Evolutionary conservation across 2,329 filamentous ascomycete genomes (phyloP).

Genomic region (Raffaelea deltoideospora): DNA sequence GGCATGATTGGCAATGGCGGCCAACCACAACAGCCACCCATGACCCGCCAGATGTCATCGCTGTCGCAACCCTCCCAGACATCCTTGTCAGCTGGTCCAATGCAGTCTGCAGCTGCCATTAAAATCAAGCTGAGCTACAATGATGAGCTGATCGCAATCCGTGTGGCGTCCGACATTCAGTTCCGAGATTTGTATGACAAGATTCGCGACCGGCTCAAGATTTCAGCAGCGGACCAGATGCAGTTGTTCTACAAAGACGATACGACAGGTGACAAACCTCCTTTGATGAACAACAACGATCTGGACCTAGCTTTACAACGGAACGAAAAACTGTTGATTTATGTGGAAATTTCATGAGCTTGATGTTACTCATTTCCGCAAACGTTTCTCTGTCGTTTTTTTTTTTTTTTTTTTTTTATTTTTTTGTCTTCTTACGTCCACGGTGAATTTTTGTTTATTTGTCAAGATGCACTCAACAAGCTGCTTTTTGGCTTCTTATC

Average conservation of each 20-base stretch:
- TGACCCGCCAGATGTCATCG: constrained; percentile 29
- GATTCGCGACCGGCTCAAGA: constrained; percentile 68
- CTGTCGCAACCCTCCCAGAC: constrained; percentile 39
- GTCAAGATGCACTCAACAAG: too few relatives aligned
- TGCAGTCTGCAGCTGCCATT: constrained; percentile 40
- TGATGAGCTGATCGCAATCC: constrained; percentile 80
- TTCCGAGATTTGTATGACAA: constrained; percentile 70
- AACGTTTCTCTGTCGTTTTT: not conserved
- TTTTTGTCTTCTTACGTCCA: too few relatives aligned
- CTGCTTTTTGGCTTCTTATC: too few relatives aligned
- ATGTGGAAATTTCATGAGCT: constrained; percentile 39
- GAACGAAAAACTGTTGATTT: constrained; percentile 77
- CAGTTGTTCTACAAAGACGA: constrained; percentile 81
- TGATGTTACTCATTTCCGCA: not conserved
- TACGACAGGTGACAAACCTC: constrained; percentile 55
- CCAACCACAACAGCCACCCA: constrained; percentile 23
- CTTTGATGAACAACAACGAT: constrained; percentile 65
- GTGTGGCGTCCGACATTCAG: constrained; percentile 67
- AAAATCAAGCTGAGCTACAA: constrained; percentile 95
- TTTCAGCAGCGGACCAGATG: constrained; percentile 52
- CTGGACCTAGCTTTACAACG: constrained; percentile 64
- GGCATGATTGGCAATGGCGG: too few relatives aligned
- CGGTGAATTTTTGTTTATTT: too few relatives aligned
- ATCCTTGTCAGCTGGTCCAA: constrained; percentile 36
- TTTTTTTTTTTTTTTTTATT: not conserved